These are phyloP conservation scores for Verruconis gallopava DNA, from an alignment of 2,329 filamentous ascomycete species.

Conservation along the genomic window DNA sequence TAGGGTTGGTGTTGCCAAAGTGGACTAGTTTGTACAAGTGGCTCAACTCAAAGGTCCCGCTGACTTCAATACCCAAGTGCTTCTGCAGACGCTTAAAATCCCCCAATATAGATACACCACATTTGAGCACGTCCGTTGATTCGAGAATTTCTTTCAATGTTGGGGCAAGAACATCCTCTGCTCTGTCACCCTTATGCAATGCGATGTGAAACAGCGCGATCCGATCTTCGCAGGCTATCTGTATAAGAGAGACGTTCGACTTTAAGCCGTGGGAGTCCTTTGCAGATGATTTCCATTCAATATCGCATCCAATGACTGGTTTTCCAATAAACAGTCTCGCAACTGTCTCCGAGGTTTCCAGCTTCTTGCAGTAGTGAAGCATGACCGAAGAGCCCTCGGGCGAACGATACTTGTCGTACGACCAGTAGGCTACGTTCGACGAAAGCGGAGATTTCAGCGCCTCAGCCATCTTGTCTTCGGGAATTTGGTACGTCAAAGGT, in stretches of 20 bases:
- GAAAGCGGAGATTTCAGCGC: slow-evolving; percentile 2
- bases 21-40: slow-evolving; percentile 70
- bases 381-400: slow-evolving; percentile 41
- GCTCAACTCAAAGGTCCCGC: slow-evolving; percentile 66
- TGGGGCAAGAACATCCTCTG: slow-evolving; percentile 51
- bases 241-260: slow-evolving; percentile 66
- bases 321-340: slow-evolving; percentile 54
- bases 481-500: slow-evolving; percentile 8
- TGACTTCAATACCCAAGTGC: slow-evolving; percentile 50
- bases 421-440: slow-evolving; percentile 41
- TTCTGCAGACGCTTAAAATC: slow-evolving; percentile 52
- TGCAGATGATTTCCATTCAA: slow-evolving; percentile 61
- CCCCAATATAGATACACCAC: slow-evolving; percentile 61
- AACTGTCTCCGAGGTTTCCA: slow-evolving; percentile 53
- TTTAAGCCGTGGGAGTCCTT: slow-evolving; percentile 39
- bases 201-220: slow-evolving; percentile 76
- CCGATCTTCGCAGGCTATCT: slow-evolving; percentile 63
- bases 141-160: slow-evolving; percentile 61
- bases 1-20: slow-evolving; percentile 41
- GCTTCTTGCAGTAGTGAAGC: slow-evolving; percentile 66
- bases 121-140: slow-evolving; percentile 54
- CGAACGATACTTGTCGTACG: slow-evolving; percentile 52
- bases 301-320: slow-evolving; percentile 69
- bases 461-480: slow-evolving; percentile 2
- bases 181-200: slow-evolving; percentile 30